Base-by-base conservation (phyloP, 108 stramenopile genomes). In the Chaetoceros muelleri region DNA sequence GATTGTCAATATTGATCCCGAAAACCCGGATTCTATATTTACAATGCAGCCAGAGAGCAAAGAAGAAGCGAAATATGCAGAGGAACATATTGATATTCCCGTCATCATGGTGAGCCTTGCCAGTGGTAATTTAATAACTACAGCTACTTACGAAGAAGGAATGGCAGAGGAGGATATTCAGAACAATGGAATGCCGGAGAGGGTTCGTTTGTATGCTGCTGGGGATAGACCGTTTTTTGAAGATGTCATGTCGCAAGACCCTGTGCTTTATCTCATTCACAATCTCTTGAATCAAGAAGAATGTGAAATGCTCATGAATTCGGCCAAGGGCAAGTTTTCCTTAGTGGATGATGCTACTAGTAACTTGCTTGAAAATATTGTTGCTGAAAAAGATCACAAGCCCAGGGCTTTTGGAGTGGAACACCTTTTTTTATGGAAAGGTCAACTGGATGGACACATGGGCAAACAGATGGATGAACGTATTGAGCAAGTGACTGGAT, bases 151-250 rank as follows among this genome's bases (percentile, higher is more conserved):
- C 1, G 67, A 69, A 16, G 67, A 79, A 2, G 70, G 66, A 19
- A 82, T 72, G 66, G 55, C 61, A 13, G 49, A 62, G 30, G 60
- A 64, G 7, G 76, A 78, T 30, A 70, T 82, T 53, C 73, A 25
- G 66, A 78, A 57, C 44, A 72, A 26, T 2, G 60, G 60, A 7
- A 48, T 77, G 61, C 76, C 76, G 5, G 76, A 73, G 31, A 62
- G 76, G 30, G 78, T 93, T 17, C 61, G 92, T 26, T 60, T 93
- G 22, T 93, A 93, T 64, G 85, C 85, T 7, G 92, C 85, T 27
- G 92, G 85, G 2, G 92, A 93, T 47, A 65, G 92, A 25, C 92
- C 92, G n/a, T 93, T 89, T 61, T 93, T 90, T 61, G 92, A 93
- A 64, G 92, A 93, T 66, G 85, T 83, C 10, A 68, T 75, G 16